Conservation (phyloP, 1,284 basidiomycete genomes). For the Microbotryum saponariae region DNA sequence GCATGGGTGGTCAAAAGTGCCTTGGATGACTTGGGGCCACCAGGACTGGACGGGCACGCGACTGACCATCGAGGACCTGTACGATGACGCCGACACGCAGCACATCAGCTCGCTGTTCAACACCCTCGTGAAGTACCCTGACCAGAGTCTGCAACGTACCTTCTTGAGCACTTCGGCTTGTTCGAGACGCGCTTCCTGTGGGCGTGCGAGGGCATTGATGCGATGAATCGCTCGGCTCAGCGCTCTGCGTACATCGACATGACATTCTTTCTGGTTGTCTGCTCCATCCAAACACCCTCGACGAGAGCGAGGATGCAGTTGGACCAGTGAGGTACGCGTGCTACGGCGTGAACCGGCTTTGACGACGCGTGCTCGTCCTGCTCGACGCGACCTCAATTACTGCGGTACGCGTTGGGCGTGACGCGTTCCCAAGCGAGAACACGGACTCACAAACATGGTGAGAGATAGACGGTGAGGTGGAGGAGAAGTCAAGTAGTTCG, state of each 20-base stretch:
- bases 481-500: no score
- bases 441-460: background rate
- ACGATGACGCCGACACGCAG: background rate
- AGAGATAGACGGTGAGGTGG: background rate
- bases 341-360: background rate
- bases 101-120: background rate
- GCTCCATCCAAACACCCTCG: background rate
- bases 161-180: conserved; percentile 37
- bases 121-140: background rate
- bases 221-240: no score
- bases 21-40: no score
- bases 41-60: background rate
- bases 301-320: background rate
- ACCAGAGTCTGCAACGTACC: conserved; percentile 10
- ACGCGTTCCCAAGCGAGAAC: background rate
- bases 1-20: background rate
- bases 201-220: background rate
- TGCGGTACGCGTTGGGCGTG: background rate
- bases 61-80: conserved; percentile 35
- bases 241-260: background rate
- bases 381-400: background rate
- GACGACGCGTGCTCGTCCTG: background rate
- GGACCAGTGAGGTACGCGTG: background rate
- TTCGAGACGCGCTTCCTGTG: conserved; percentile 37
- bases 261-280: background rate